Evolutionary conservation across 257 asterid genomes (phyloP).

Genomic region (Nemophila menziesii): DNA sequence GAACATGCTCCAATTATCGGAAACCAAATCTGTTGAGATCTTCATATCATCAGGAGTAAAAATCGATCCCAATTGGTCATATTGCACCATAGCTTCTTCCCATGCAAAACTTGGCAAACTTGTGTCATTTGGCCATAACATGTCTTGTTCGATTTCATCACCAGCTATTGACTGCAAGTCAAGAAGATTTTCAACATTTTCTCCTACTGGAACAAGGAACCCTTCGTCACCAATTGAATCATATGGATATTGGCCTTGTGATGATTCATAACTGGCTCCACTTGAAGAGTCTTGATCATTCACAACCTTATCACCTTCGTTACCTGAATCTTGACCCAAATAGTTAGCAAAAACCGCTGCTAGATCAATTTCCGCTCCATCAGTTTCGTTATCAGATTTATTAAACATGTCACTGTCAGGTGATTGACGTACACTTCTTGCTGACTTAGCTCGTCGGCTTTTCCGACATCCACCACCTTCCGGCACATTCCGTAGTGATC

Average conservation of each 20-base stretch:
- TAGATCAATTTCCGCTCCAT: constrained; percentile 40
- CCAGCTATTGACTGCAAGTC: constrained; percentile 34
- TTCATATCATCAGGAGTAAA: constrained; percentile 35
- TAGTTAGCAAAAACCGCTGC: constrained; percentile 69
- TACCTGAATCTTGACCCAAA: constrained; percentile 32
- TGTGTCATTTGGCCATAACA: constrained; percentile 29
- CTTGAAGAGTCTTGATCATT: constrained; percentile 28
- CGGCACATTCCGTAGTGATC: constrained; percentile 64
- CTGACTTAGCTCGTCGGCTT: constrained; percentile 41
- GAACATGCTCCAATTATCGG: constrained; percentile 44
- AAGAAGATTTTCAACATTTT: constrained; percentile 24
- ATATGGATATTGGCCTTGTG: constrained; percentile 19
- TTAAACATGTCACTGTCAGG: neutral
- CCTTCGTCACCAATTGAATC: constrained; percentile 19
- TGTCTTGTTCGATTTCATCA: constrained; percentile 19
- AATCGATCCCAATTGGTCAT: constrained; percentile 46
- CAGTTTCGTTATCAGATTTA: neutral
- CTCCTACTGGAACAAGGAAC: constrained; percentile 9
- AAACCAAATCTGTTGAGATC: constrained; percentile 19
- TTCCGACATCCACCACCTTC: constrained; percentile 77
- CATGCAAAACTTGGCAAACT: constrained; percentile 23
- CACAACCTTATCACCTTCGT: constrained; percentile 10
- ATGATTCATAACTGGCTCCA: constrained; percentile 29
- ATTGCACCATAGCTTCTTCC: constrained; percentile 26
- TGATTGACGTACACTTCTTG: constrained; percentile 4